phyloP scores from a whole-genome alignment of 1,284 basidiomycete species.

The Prillingera fragicola region DNA sequence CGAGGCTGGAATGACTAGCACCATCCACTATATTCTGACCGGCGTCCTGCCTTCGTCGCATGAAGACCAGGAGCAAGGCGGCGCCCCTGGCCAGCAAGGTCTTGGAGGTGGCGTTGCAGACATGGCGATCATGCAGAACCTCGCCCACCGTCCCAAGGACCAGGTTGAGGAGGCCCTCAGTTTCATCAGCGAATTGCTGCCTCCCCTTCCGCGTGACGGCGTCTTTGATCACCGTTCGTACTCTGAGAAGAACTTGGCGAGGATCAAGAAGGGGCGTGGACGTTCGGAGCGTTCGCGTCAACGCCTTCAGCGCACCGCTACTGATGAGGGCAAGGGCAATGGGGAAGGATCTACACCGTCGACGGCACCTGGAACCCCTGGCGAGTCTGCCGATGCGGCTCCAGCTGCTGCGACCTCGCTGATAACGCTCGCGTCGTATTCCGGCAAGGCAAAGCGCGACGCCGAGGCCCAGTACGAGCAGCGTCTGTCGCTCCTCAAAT shows the following conservation, averaged over 20 bases:
- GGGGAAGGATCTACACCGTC: conserved; percentile 8
- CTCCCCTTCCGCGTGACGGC: conserved; percentile 80
- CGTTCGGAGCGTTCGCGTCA: conserved; percentile 16
- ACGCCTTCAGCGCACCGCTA: conserved; percentile 1
- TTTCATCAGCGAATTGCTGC: conserved; percentile 80
- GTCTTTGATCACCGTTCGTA: conserved; percentile 88
- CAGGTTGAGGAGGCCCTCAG: conserved; percentile 88
- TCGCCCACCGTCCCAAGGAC: conserved; percentile 93
- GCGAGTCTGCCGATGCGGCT: conserved; percentile 2
- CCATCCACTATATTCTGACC: conserved; percentile 85
- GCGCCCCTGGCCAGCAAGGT: conserved; percentile 57
- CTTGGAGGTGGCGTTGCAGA: conserved; percentile 79
- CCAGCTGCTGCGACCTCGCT: conserved; percentile 1
- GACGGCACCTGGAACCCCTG: conserved; percentile 23
- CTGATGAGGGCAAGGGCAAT: no score
- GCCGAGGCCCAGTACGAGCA: conserved; percentile 42
- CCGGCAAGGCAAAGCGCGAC: conserved; percentile 35
- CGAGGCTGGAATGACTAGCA: conserved; percentile 83
- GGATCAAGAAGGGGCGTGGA: conserved; percentile 28
- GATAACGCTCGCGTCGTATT: conserved; percentile 4
- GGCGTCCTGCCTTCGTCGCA: conserved; percentile 71
- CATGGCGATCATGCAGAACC: conserved; percentile 95
- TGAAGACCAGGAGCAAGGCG: conserved; percentile 60
- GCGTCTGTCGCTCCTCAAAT: conserved; percentile 58
- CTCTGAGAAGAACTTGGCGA: conserved; percentile 71